phyloP scores from a whole-genome alignment of 2,329 filamentous ascomycete genomes.

The Colletotrichum sansevieriae region DNA sequence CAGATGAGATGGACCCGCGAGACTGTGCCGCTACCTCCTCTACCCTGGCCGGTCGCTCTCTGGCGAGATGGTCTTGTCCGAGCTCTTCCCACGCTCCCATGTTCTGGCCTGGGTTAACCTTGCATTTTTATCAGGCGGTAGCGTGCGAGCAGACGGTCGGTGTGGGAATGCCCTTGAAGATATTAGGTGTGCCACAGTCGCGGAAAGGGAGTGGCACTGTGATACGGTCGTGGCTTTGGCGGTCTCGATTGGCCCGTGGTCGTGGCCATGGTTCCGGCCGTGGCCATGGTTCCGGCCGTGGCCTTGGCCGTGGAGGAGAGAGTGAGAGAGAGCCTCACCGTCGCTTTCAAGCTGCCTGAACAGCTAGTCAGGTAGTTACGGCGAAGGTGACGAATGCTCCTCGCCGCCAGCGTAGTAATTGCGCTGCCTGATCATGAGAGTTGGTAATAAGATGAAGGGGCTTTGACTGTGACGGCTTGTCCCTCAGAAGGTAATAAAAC shows the following conservation, averaged over 20 bases:
- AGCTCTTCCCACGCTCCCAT: conserved; percentile 39
- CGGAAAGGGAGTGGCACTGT: conserved; percentile 12
- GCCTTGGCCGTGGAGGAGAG: too few species aligned
- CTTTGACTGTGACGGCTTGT: background rate
- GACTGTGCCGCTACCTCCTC: conserved; percentile 33
- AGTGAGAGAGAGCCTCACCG: conserved; percentile 25
- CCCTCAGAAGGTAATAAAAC: background rate
- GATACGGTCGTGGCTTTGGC: conserved; percentile 2
- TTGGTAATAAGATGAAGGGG: conserved; percentile 11
- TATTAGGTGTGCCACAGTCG: conserved; percentile 29
- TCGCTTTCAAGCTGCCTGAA: conserved; percentile 38
- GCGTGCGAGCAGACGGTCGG: conserved; percentile 34
- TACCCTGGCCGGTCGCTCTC: conserved; percentile 14
- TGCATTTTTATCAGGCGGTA: conserved; percentile 38
- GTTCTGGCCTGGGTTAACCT: conserved; percentile 35
- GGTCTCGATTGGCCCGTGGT: conserved; percentile 30
- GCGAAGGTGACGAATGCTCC: conserved; percentile 31
- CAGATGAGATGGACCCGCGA: conserved; percentile 29
- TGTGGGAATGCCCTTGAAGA: conserved; percentile 40
- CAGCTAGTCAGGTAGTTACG: conserved; percentile 5
- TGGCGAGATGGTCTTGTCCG: conserved; percentile 31
- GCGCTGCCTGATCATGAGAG: conserved; percentile 29
- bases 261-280: conserved; percentile 9
- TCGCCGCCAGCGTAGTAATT: conserved; percentile 1
- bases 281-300: background rate